A percentile compares a stretch with the other conserved stretches of the same genome.
Evolutionary conservation across 495 filamentous ascomycete genomes (phyloP).

Genomic region (Cairneyella variabilis): DNA sequence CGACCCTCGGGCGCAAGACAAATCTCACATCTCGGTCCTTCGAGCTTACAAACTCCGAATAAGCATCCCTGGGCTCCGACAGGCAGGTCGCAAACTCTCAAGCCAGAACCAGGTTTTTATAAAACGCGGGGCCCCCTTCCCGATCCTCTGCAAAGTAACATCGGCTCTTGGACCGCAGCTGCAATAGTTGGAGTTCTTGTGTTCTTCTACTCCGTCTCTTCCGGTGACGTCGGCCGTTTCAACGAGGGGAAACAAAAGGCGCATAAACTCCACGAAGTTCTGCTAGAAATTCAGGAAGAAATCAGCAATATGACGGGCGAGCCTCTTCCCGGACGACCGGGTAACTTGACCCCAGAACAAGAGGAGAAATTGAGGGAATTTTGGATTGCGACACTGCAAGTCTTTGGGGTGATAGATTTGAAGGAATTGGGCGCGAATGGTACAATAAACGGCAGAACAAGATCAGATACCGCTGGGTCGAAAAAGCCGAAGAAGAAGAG

Average conservation of each 20-base stretch:
- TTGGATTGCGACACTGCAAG: constrained; percentile 72
- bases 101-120: background rate
- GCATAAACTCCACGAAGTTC: background rate
- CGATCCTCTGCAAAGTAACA: constrained; percentile 5
- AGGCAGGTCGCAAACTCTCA: background rate
- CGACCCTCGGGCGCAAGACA: constrained; percentile 66
- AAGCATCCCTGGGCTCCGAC: background rate
- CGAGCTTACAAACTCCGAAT: constrained; percentile 53
- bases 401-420: constrained; percentile 63
- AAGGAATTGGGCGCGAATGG: constrained; percentile 18
- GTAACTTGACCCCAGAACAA: constrained; percentile 83
- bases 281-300: constrained; percentile 2
- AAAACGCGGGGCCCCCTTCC: background rate
- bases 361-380: constrained; percentile 85
- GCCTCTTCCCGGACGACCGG: constrained; percentile 61
- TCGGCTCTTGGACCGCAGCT: constrained; percentile 9
- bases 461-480: constrained; percentile 13
- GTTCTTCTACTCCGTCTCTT: constrained; percentile 8
- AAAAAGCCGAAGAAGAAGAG: constrained; percentile 73
- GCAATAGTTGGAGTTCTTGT: constrained; percentile 1
- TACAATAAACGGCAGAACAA: constrained; percentile 2
- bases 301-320: constrained; percentile 25
- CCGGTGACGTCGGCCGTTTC: background rate
- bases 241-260: background rate
- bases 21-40: constrained; percentile 66